These are phyloP conservation scores for Cichorium intybus DNA, from an alignment of 140 eudicot genomes.

Conservation along the genomic window DNA sequence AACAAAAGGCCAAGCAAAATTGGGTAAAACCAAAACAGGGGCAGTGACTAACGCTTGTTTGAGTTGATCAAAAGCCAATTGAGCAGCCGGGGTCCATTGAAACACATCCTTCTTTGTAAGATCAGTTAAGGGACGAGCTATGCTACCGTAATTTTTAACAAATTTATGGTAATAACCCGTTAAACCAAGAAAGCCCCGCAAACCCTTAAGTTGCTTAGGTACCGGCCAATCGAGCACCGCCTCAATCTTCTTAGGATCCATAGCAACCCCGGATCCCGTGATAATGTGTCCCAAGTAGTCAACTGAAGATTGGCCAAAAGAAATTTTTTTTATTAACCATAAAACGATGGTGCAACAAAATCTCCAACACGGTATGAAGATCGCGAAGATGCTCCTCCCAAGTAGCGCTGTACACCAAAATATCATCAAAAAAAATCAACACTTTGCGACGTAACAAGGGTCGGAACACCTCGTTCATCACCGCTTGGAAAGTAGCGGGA, in stretches of 20 bases:
- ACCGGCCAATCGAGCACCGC: background rate
- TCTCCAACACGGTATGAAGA: no score
- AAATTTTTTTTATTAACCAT: background rate
- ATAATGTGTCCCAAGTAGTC: slow-evolving; percentile 7
- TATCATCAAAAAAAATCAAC: background rate
- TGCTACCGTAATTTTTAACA: background rate
- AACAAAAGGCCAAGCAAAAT: background rate
- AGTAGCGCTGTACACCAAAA: background rate
- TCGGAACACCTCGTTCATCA: no score
- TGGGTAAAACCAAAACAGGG: background rate
- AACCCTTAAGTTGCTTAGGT: background rate
- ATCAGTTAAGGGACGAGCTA: background rate
- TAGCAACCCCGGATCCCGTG: background rate
- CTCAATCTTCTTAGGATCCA: background rate
- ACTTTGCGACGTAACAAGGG: background rate
- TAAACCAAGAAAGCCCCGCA: background rate
- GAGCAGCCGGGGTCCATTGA: background rate
- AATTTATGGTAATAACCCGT: no score
- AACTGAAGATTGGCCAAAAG: background rate
- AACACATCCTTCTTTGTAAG: background rate
- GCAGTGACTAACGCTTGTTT: no score
- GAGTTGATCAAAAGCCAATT: no score
- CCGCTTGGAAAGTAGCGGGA: background rate
- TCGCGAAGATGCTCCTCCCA: no score
- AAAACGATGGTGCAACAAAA: no score